Conservation (phyloP, 352 stramenopile genomes). For the Pythium sukuiense region DNA sequence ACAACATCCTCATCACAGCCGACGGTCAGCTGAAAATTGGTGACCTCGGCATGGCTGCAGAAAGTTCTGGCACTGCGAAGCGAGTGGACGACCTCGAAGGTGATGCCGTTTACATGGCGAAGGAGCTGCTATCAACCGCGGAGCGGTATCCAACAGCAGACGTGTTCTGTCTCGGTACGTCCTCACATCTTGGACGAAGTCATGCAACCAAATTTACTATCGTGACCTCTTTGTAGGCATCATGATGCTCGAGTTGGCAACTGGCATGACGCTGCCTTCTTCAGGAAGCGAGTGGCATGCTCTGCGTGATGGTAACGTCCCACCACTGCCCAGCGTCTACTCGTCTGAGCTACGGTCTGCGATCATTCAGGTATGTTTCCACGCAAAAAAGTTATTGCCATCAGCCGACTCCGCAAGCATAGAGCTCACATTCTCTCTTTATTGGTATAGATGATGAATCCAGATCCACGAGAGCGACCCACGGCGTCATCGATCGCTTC, state of each 20-base stretch:
- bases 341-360: slow-evolving; percentile 39
- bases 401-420: too few relatives aligned
- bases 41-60: slow-evolving; percentile 92
- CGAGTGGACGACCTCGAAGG: slow-evolving; percentile 85
- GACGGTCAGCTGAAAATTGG: slow-evolving; percentile 78
- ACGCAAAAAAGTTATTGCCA: background rate
- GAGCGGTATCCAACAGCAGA: slow-evolving; percentile 80
- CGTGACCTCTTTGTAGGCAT: slow-evolving; percentile 38
- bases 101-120: slow-evolving; percentile 92
- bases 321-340: slow-evolving; percentile 43
- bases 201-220: slow-evolving; percentile 1
- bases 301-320: slow-evolving; percentile 54
- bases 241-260: slow-evolving; percentile 62
- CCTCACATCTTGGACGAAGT: background rate
- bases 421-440: background rate
- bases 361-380: slow-evolving; percentile 44
- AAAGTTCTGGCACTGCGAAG: slow-evolving; percentile 35
- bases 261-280: slow-evolving; percentile 39
- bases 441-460: slow-evolving; percentile 62
- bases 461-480: slow-evolving; percentile 40
- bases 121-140: slow-evolving; percentile 82
- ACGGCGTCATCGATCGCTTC: slow-evolving; percentile 42
- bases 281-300: slow-evolving; percentile 67
- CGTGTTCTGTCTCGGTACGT: slow-evolving; percentile 94
- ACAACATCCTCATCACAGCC: slow-evolving; percentile 93